Evolutionary conservation across 1,284 basidiomycete genomes (phyloP).

Genomic region (Ceratobasidium sp.): DNA sequence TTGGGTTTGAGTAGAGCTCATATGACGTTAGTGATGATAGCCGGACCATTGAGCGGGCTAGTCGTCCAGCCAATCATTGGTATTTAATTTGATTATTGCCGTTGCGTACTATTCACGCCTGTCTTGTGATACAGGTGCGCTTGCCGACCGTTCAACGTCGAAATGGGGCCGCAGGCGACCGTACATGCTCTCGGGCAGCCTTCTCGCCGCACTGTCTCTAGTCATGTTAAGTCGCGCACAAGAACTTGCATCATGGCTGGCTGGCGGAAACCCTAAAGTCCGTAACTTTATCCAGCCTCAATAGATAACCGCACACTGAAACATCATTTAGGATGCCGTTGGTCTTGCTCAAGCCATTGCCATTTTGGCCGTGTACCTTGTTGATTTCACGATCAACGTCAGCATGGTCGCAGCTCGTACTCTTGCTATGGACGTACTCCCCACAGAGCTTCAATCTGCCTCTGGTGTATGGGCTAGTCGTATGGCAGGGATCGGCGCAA

Average conservation of each 20-base stretch:
- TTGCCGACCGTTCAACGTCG: constrained; percentile 89
- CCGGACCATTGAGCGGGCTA: constrained; percentile 90
- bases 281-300: neutral
- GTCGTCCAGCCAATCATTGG: constrained; percentile 92
- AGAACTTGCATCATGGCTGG: constrained; percentile 66
- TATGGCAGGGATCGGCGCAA: constrained; percentile 83
- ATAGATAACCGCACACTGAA: neutral
- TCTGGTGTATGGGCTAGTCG: constrained; percentile 96
- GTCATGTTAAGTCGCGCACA: constrained; percentile 86
- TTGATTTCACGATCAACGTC: constrained; percentile 94
- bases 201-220: constrained; percentile 74
- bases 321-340: constrained; percentile 17
- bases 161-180: constrained; percentile 84
- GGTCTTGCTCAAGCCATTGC: constrained; percentile 73
- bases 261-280: neutral
- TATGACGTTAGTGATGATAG: constrained; percentile 94
- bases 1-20: constrained; percentile 87
- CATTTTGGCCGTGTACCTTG: constrained; percentile 83
- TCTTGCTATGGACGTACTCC: constrained; percentile 57
- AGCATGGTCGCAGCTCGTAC: constrained; percentile 59
- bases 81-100: no score
- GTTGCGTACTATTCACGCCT: no score
- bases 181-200: constrained; percentile 78
- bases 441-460: constrained; percentile 49
- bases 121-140: constrained; percentile 57